Conservation (phyloP, 1,284 basidiomycete species). For the Sphaerobolus stellatus region DNA sequence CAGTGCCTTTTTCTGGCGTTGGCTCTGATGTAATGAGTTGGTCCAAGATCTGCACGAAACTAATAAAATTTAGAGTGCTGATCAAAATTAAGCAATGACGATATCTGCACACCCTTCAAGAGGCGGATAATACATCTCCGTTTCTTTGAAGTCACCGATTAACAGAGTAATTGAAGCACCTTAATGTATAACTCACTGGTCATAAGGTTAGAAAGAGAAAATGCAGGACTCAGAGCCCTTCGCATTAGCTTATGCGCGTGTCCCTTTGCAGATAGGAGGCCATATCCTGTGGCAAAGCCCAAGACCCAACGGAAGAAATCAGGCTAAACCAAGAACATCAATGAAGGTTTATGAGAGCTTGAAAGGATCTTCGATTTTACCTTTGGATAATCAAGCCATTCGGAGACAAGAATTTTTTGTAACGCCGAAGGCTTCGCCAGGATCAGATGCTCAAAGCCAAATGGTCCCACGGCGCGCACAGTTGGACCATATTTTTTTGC, state of each 20-base stretch:
- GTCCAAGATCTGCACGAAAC: constrained; percentile 41
- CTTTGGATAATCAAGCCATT: constrained; percentile 46
- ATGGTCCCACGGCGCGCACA: constrained; percentile 43
- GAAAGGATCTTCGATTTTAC: too few relatives aligned
- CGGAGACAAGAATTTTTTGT: constrained; percentile 43
- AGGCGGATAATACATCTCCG: constrained; percentile 48
- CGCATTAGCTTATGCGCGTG: constrained; percentile 49
- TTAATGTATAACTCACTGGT: constrained; percentile 37
- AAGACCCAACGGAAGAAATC: constrained; percentile 42
- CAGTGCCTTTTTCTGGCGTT: constrained; percentile 28
- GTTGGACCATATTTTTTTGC: constrained; percentile 43
- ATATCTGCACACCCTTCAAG: constrained; percentile 44
- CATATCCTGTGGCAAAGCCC: constrained; percentile 44
- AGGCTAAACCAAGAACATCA: constrained; percentile 31
- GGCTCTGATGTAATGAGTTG: constrained; percentile 28
- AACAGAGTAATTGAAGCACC: neutral
- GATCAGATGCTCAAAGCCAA: constrained; percentile 47
- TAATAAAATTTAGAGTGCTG: constrained; percentile 30
- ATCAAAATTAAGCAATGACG: neutral
- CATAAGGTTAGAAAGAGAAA: constrained; percentile 45
- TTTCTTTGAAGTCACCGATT: constrained; percentile 38
- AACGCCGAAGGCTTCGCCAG: constrained; percentile 43
- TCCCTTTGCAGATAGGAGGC: constrained; percentile 47
- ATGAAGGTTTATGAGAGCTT: too few relatives aligned
- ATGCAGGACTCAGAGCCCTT: constrained; percentile 50